phyloP scores from a whole-genome alignment of 169 alveolate species.

The Cryptosporidium sp. region DNA sequence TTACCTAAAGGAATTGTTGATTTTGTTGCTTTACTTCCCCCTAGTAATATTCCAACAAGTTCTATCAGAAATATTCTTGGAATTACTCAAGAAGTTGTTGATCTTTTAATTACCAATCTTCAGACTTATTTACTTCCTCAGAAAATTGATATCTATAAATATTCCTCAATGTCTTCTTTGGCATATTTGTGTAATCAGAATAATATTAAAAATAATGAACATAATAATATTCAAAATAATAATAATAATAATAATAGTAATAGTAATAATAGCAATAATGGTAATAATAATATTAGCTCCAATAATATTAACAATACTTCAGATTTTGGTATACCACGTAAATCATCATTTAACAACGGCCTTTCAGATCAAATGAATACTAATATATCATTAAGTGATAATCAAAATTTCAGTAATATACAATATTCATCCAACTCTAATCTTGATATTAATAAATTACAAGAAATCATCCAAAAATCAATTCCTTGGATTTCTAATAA shows the following conservation, averaged over 20 bases:
- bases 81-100: slow-evolving; percentile 41
- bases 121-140: slow-evolving; percentile 60
- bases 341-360: not conserved
- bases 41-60: slow-evolving; percentile 4
- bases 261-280: not conserved
- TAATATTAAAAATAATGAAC: not conserved
- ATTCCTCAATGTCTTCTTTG: slow-evolving; percentile 19
- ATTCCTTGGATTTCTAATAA: slow-evolving; percentile 15
- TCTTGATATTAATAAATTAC: slow-evolving; percentile 6
- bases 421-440: not conserved
- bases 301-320: not conserved
- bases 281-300: not conserved
- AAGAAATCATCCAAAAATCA: slow-evolving; percentile 31
- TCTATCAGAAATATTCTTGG: slow-evolving; percentile 24
- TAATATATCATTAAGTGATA: not conserved
- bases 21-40: slow-evolving; percentile 57
- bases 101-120: slow-evolving; percentile 14
- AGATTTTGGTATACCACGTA: not conserved
- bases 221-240: not conserved
- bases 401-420: not conserved
- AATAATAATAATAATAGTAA: not conserved
- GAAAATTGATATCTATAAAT: slow-evolving; percentile 35
- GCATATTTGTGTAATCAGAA: not conserved
- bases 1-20: slow-evolving; percentile 69
- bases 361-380: not conserved